Base-by-base conservation (phyloP, 768 basidiomycete genomes). In the Agaricus bisporus region DNA sequence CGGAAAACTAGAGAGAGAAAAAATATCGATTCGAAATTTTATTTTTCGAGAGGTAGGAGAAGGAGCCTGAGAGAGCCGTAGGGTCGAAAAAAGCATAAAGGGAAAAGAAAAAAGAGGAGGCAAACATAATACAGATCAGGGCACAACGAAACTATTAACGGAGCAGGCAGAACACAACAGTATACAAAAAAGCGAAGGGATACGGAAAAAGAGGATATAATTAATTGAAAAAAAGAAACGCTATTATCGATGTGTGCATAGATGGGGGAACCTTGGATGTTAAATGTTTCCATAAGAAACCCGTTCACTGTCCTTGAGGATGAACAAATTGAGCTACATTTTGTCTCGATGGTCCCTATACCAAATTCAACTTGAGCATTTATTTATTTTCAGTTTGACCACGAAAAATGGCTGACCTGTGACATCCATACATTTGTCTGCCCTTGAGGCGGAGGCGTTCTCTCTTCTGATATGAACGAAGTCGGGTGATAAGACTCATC, bases 401-500 rank as follows among this genome's bases (percentile, higher is more conserved):
- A 17, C 4, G 5, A 15, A 29, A 41, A 20, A 39, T 15, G 26
- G 25, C 53, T 42, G 14, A 48, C 38, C 41, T 36, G 39, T 43
- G 41, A 41, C 6, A 51, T 37, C 50, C 56, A 58, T 51, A 60
- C 57, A 41, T 55, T 49, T 22, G 58, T 50, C n/a, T 67, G 68
- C 43, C 61, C 66, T 22, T 65, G 64, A 18, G 58, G 48, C 32
- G 58, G 57, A 53, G 62, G 49, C 2, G 49, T 79, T 56, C 81
- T 79, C 70, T 87, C 86, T 63, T 88, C 87, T 36, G 82, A 73
- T 73, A 88, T 79, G 60, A 79, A 89, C 49, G 80, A 73, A 49
- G 87, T 83, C 51, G 81, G 74, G 22, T 73, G 70, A 60, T 80
- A 78, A 42, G 77, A 71, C 7, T 76, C 75, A 47, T 75, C 72